Percentiles rank a stretch among this genome's conserved stretches.
These are phyloP conservation scores for Setaria italica DNA, from an alignment of 202 grass and related monocot genomes.

Conservation along the genomic window DNA sequence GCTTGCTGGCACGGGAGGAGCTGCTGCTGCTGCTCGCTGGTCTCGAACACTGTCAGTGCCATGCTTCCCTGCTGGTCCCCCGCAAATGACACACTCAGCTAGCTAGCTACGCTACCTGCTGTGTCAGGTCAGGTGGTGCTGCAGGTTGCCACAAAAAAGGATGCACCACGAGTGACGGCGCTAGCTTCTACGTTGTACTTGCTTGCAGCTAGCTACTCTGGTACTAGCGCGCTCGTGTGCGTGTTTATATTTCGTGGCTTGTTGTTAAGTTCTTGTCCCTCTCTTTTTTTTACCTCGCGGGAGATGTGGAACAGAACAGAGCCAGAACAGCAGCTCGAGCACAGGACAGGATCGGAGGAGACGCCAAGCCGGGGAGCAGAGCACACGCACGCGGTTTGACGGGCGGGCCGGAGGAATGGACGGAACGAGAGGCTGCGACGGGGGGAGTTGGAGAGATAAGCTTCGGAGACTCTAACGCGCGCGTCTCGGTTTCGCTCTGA, in stretches of 20 bases:
- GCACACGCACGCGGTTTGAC: conserved; percentile 45
- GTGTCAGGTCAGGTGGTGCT: neutral
- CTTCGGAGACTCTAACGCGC: conserved; percentile 15
- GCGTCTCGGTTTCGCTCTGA: neutral
- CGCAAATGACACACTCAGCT: neutral
- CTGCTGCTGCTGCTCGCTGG: conserved; percentile 55
- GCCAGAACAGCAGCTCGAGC: neutral
- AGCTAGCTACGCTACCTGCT: too few species aligned
- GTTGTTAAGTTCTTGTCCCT: neutral
- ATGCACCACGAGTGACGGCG: neutral
- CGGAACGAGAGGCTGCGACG: neutral
- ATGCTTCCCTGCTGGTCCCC: conserved; percentile 22
- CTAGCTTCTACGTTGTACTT: conserved; percentile 31
- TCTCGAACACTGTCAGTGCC: conserved; percentile 59
- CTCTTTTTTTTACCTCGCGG: conserved; percentile 7
- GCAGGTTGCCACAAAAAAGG: neutral
- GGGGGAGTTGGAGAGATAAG: conserved; percentile 31
- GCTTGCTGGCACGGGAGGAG: conserved; percentile 44
- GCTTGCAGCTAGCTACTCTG: neutral
- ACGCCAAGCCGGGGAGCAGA: neutral
- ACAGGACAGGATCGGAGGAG: neutral
- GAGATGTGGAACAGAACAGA: neutral
- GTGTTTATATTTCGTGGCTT: conserved; percentile 31
- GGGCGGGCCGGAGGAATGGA: neutral
- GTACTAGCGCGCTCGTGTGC: neutral